Evolutionary conservation across 176 grass and related monocot genomes (phyloP), one percentile per base, ranked within the genome.

Genomic region (Carex littledalei): DNA sequence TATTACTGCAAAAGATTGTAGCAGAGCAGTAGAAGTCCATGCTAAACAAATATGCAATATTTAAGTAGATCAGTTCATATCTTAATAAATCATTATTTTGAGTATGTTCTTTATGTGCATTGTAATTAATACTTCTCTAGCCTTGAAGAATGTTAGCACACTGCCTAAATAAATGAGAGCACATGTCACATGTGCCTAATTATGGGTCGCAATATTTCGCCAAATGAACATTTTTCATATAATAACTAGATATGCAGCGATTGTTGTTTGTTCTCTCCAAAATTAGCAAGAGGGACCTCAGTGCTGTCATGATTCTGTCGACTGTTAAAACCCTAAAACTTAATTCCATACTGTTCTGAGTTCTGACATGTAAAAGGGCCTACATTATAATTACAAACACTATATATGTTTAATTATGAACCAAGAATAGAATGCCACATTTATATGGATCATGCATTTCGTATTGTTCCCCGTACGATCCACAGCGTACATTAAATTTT

Each of bases 371-470:
- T 14, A 26, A 45, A 8, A 8, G 73, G 73, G 43, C 50, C 73
- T 31, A 78, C 41, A 78, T 29, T 55, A 78, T 78, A 78, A 55
- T 45, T 17, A 32, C 31, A 80, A 80, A 6, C 15, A 47, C 14
- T 8, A 10, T 16, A 18, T 58, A 35, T 58, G 50, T 50, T 21
- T 22, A 2, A 49, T 50, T 74, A 74, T 22, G 43, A 49, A 74
- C 3, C 70, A 22, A 74, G 18, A 49, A 50, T 21, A 74, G 39
- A 11, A 74, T 74, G 39, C 70, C 43, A 24, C 70, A 74, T 74
- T 74, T 74, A 74, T 49, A 50, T 75, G 41, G 10, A 75, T 75
- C 70, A 75, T 75, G 41, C n/a, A 75, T 24, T 50, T 52, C 20
- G 70, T 45, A 52, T 75, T 52, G 10, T 11, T 20, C 43, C 20